These are phyloP conservation scores for Neonectria punicea DNA, from an alignment of 2,329 filamentous ascomycete species.

Conservation along the genomic window DNA sequence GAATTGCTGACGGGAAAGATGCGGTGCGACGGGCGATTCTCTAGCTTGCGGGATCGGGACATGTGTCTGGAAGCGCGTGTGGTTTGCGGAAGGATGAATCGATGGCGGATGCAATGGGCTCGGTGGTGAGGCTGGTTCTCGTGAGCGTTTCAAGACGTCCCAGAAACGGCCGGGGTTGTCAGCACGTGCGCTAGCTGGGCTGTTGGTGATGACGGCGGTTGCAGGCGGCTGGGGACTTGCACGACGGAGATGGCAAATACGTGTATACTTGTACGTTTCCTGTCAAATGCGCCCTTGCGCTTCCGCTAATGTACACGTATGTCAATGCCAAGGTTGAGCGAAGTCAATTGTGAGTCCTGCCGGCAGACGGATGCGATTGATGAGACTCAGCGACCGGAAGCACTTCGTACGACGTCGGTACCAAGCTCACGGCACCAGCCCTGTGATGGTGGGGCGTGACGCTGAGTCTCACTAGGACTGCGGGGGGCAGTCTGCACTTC, in stretches of 20 bases:
- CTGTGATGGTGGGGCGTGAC: conserved; percentile 19
- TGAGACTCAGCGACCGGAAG: conserved; percentile 4
- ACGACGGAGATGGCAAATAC: background rate
- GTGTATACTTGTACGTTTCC: background rate
- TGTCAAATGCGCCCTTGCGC: background rate
- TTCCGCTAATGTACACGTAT: background rate
- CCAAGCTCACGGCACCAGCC: conserved; percentile 10
- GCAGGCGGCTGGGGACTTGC: background rate
- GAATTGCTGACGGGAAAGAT: conserved; percentile 20
- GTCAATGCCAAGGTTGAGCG: background rate
- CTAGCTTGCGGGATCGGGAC: conserved; percentile 1
- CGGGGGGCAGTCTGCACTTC: background rate
- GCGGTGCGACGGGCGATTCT: conserved; percentile 2
- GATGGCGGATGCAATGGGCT: background rate
- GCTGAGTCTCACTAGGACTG: conserved; percentile 1
- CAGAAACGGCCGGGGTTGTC: conserved; percentile 12
- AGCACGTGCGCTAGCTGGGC: conserved; percentile 22
- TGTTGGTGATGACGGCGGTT: conserved; percentile 4
- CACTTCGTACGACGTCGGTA: background rate
- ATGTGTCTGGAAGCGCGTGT: background rate
- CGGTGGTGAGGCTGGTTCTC: conserved; percentile 14
- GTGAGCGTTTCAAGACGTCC: conserved; percentile 21
- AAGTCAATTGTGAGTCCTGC: background rate
- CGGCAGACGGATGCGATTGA: background rate
- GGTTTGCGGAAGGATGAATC: conserved; percentile 11